Percentiles rank a stretch among this genome's conserved stretches.
Evolutionary conservation across 345 rosid genomes (phyloP).

Genomic region (Gossypium bickii): DNA sequence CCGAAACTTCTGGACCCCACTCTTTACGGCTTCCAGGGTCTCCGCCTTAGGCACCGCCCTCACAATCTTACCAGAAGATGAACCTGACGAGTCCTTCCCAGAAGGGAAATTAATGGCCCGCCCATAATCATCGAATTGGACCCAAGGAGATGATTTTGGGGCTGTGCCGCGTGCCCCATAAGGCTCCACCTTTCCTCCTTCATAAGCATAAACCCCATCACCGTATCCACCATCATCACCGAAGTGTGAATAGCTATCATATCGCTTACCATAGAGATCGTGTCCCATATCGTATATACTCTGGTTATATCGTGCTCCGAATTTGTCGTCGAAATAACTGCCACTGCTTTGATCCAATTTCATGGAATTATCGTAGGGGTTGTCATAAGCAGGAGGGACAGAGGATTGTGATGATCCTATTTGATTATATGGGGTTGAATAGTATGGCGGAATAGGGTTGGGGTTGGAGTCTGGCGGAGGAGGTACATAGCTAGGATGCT

Average conservation of each 20-base stretch:
- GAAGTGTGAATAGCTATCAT: slow-evolving; percentile 40
- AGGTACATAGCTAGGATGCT: slow-evolving; percentile 47
- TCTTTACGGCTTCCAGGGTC: slow-evolving; percentile 61
- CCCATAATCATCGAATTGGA: slow-evolving; percentile 88
- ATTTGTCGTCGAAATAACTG: slow-evolving; percentile 46
- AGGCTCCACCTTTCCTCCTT: slow-evolving; percentile 81
- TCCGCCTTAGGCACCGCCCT: slow-evolving; percentile 91
- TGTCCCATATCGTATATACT: slow-evolving; percentile 52
- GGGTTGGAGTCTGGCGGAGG: slow-evolving; percentile 34
- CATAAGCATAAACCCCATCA: slow-evolving; percentile 83
- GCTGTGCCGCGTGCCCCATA: slow-evolving; percentile 93
- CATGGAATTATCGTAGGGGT: slow-evolving; percentile 44
- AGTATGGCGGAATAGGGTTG: slow-evolving; percentile 32
- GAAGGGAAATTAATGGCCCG: slow-evolving; percentile 61
- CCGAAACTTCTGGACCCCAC: slow-evolving; percentile 93
- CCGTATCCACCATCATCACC: slow-evolving; percentile 66
- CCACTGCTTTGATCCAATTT: slow-evolving; percentile 45
- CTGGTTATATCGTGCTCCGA: slow-evolving; percentile 41
- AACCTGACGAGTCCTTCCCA: slow-evolving; percentile 46
- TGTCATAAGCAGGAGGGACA: slow-evolving; percentile 39
- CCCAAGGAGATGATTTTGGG: slow-evolving; percentile 65
- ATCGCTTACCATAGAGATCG: slow-evolving; percentile 56
- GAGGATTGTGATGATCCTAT: slow-evolving; percentile 46
- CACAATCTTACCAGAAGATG: slow-evolving; percentile 61
- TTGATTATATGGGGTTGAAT: slow-evolving; percentile 36